Evolutionary conservation across 768 basidiomycete genomes (phyloP), one percentile per base, ranked within the genome.

Genomic region (Termitomyces sp.): DNA sequence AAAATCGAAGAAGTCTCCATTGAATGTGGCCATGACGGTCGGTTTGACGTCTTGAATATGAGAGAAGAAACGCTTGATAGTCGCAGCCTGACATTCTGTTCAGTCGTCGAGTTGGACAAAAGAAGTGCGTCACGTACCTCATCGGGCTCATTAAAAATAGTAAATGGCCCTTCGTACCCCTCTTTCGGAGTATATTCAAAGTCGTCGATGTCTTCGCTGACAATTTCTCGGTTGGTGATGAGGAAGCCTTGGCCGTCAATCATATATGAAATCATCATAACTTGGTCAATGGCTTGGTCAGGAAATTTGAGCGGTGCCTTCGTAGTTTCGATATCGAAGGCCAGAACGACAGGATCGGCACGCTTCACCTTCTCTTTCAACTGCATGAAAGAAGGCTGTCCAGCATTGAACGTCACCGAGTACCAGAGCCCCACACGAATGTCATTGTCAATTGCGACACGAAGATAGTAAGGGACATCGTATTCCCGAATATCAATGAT

Each of bases 231-330:
- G 66, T 98, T 98, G 22, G 94, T 97, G 72, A 99, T 98, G 60
- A 99, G 83, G 68, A 90, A 99, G 0, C 97, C 97, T 70, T 95
- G 92, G 0, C 94, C 96, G 69, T 99, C 97, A 18, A 99, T 78
- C 95, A 99, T 98, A 73, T 98, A 99, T 45, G 97, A 99, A 62
- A 99, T 98, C 97, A 99, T 99, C 96, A 99, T 99, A 65, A 99
- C 94, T 69, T 98, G 95, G 75, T 98, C 97, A 26, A 92, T 87
- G 7, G 85, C 83, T 64, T 94, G 89, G 75, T 98, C 97, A 1
- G 97, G 96, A 68, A 98, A 98, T 72, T 98, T 98, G 65, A 98
- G 84, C n/a, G 97, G 96, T n/a, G 92, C 90, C 74, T 99, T 99
- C 1, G 95, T 96, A 18, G 93, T 95, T 72, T 99, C 97, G 68